These are phyloP conservation scores for Kandelia obovata DNA, from an alignment of 345 rosid genomes.

Conservation along the genomic window DNA sequence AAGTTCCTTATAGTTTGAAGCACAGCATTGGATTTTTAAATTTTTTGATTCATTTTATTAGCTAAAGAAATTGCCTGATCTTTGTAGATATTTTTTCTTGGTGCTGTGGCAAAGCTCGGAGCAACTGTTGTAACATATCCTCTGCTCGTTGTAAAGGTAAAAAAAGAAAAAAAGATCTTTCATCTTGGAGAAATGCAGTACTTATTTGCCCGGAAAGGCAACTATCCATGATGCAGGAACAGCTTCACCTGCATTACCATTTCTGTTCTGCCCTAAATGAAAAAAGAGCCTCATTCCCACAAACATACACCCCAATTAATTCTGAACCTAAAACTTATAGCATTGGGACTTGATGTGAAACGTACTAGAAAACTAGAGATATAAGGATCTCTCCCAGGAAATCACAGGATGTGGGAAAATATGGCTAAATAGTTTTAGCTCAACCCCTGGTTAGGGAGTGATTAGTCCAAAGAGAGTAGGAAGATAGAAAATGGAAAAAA, in stretches of 20 bases:
- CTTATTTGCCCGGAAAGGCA: slow-evolving; percentile 1
- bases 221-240: too few relatives aligned
- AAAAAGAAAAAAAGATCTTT: not conserved
- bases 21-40: not conserved
- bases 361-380: not conserved
- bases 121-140: slow-evolving; percentile 96
- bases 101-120: slow-evolving; percentile 97
- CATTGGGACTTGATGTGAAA: not conserved
- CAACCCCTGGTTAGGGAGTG: not conserved
- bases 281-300: not conserved
- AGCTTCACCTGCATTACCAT: not conserved
- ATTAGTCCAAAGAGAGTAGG: not conserved
- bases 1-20: slow-evolving; percentile 1
- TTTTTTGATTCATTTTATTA: slow-evolving; percentile 1
- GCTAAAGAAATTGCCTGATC: slow-evolving; percentile 19
- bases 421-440: not conserved
- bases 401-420: not conserved
- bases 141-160: slow-evolving; percentile 86
- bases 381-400: not conserved
- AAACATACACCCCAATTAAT: not conserved
- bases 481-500: not conserved
- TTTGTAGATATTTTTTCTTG: slow-evolving; percentile 80
- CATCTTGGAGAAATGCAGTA: not conserved
- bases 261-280: not conserved
- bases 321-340: not conserved